Evolutionary conservation across 257 asterid species (phyloP).

Genomic region (Jasminum sambac): DNA sequence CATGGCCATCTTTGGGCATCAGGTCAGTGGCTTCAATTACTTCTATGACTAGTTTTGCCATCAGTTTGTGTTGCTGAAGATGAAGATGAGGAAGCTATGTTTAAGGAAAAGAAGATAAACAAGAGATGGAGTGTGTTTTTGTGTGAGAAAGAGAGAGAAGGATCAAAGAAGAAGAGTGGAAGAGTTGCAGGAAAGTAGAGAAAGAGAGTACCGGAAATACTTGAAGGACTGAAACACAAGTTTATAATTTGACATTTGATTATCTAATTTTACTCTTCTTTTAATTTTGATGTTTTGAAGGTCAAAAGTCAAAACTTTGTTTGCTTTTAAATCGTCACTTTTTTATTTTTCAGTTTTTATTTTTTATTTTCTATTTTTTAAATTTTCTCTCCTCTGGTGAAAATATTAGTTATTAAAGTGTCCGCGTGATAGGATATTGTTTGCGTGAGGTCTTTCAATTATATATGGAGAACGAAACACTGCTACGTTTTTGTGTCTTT

Average conservation of each 20-base stretch:
- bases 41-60: conserved; percentile 82
- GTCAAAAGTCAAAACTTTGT: background rate
- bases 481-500: too few relatives aligned
- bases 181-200: conserved; percentile 31
- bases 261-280: conserved; percentile 21
- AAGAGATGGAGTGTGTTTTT: conserved; percentile 22
- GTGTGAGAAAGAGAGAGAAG: conserved; percentile 18
- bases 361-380: too few relatives aligned
- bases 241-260: conserved; percentile 26
- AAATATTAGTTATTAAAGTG: too few relatives aligned
- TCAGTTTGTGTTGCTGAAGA: conserved; percentile 19
- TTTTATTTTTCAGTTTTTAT: too few relatives aligned
- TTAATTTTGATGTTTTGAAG: background rate
- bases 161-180: background rate
- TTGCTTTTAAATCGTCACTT: too few relatives aligned
- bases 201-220: conserved; percentile 23
- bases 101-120: conserved; percentile 17
- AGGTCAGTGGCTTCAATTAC: conserved; percentile 86
- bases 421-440: too few relatives aligned
- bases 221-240: conserved; percentile 42
- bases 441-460: too few relatives aligned
- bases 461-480: too few relatives aligned
- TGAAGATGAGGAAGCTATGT: conserved; percentile 27
- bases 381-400: too few relatives aligned
- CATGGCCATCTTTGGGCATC: conserved; percentile 97